Conservation (phyloP, 768 basidiomycete species). For the Hirschioporus abietinus region DNA sequence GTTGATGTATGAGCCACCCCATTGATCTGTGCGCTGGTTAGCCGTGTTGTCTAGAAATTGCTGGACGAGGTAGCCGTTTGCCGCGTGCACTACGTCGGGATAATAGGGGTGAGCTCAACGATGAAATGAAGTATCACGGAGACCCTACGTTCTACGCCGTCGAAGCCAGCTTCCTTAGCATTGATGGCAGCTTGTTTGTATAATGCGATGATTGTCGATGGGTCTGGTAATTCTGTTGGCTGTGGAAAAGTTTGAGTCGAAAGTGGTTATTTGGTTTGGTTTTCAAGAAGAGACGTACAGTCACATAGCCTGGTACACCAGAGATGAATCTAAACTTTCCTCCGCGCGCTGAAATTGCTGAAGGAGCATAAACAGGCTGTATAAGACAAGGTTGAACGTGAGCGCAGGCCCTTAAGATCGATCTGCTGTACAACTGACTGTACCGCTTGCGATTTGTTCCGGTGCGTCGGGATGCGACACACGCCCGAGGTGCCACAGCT, state of each 20-base stretch:
- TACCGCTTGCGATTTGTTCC: constrained; percentile 32
- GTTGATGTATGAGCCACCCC: constrained; percentile 40
- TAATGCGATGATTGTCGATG: constrained; percentile 22
- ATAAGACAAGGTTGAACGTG: background rate
- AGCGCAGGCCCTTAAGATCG: background rate
- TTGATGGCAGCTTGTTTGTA: constrained; percentile 30
- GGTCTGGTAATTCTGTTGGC: constrained; percentile 27
- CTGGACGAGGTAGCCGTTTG: constrained; percentile 31
- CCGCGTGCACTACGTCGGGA: constrained; percentile 20
- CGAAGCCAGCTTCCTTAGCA: constrained; percentile 30
- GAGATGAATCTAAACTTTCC: constrained; percentile 36
- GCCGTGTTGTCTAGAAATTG: constrained; percentile 31
- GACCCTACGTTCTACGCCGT: constrained; percentile 26
- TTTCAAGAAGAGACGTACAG: constrained; percentile 22
- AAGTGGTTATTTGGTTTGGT: too few relatives aligned
- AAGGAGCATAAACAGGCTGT: constrained; percentile 41
- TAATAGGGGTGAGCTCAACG: background rate
- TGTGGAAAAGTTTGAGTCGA: too few relatives aligned
- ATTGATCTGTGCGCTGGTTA: constrained; percentile 37
- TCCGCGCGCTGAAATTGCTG: constrained; percentile 36
- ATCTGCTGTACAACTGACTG: constrained; percentile 16
- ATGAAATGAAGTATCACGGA: background rate
- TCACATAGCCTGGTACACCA: constrained; percentile 34
- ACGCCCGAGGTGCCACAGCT: constrained; percentile 38
- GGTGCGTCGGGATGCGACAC: constrained; percentile 33